phyloP scores from a whole-genome alignment of 306 rosid species.

The Prunus mume region DNA sequence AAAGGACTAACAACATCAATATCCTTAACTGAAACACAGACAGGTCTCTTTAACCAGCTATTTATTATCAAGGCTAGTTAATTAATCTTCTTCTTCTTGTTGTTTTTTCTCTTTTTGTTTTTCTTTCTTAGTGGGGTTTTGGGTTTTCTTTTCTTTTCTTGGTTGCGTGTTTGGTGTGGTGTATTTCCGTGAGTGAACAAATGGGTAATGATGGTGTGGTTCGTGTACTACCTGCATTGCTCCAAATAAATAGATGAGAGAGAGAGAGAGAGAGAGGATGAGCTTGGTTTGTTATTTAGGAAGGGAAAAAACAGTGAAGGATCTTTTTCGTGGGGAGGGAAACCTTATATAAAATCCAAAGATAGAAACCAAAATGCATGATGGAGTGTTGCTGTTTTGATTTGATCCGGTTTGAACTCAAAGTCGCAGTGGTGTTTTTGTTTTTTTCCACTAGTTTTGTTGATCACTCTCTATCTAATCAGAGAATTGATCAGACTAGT shows the following conservation, averaged over 20 bases:
- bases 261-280: slow-evolving; percentile 2
- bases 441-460: background rate
- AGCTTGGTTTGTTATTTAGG: slow-evolving; percentile 13
- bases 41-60: slow-evolving; percentile 39
- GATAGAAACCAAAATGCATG: slow-evolving; percentile 34
- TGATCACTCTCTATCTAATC: background rate
- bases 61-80: slow-evolving; percentile 9
- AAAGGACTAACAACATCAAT: slow-evolving; percentile 65
- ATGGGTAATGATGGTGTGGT: slow-evolving; percentile 44
- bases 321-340: slow-evolving; percentile 45
- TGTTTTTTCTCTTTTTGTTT: background rate
- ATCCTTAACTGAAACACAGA: slow-evolving; percentile 37
- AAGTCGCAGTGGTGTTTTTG: slow-evolving; percentile 23
- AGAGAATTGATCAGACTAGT: background rate
- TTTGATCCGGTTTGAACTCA: slow-evolving; percentile 29
- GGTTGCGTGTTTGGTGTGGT: slow-evolving; percentile 37
- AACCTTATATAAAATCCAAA: slow-evolving; percentile 51
- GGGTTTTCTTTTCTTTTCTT: slow-evolving; percentile 21
- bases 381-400: slow-evolving; percentile 1
- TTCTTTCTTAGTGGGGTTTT: background rate
- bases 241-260: slow-evolving; percentile 19
- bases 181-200: slow-evolving; percentile 32
- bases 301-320: slow-evolving; percentile 30
- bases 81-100: background rate
- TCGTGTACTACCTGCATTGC: slow-evolving; percentile 35